A percentile compares a stretch with the other conserved stretches of the same genome.
These are phyloP conservation scores for Flueggea neowawraea DNA, from an alignment of 441 rosid genomes.

Conservation along the genomic window DNA sequence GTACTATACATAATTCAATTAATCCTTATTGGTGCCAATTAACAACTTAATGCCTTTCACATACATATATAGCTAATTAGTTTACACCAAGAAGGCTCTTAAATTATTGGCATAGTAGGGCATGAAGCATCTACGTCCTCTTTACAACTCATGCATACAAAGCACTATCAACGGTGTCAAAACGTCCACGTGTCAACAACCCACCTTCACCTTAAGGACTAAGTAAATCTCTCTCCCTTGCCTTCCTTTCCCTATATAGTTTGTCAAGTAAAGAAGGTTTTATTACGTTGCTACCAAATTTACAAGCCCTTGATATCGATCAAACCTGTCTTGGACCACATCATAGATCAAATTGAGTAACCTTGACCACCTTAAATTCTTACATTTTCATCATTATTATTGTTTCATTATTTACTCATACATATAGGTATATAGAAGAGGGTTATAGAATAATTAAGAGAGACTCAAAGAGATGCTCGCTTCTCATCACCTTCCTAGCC, in stretches of 20 bases:
- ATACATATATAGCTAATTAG: not conserved
- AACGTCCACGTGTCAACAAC: slow-evolving; percentile 37
- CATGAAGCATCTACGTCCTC: slow-evolving; percentile 20
- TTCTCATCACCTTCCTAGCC: slow-evolving; percentile 26
- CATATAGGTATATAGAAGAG: not conserved
- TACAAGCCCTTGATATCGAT: slow-evolving; percentile 3
- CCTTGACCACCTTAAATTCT: slow-evolving; percentile 3
- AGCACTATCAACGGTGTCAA: slow-evolving; percentile 36
- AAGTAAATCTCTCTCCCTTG: slow-evolving; percentile 28
- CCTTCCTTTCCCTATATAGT: slow-evolving; percentile 8
- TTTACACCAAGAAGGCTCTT: not conserved
- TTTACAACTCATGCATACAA: slow-evolving; percentile 25
- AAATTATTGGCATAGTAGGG: slow-evolving; percentile 5
- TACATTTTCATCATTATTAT: not conserved
- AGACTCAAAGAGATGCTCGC: slow-evolving; percentile 30
- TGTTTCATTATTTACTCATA: not conserved
- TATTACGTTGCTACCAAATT: not conserved
- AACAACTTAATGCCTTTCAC: not conserved
- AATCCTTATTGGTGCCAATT: too few relatives aligned
- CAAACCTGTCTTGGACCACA: slow-evolving; percentile 11
- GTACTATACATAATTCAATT: too few relatives aligned
- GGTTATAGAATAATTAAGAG: slow-evolving; percentile 1
- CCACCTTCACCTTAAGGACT: slow-evolving; percentile 37
- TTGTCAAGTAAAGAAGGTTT: too few relatives aligned
- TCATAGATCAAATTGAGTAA: not conserved